Base-by-base conservation (phyloP, 1,284 basidiomycete species). In the Ustilago lituana region DNA sequence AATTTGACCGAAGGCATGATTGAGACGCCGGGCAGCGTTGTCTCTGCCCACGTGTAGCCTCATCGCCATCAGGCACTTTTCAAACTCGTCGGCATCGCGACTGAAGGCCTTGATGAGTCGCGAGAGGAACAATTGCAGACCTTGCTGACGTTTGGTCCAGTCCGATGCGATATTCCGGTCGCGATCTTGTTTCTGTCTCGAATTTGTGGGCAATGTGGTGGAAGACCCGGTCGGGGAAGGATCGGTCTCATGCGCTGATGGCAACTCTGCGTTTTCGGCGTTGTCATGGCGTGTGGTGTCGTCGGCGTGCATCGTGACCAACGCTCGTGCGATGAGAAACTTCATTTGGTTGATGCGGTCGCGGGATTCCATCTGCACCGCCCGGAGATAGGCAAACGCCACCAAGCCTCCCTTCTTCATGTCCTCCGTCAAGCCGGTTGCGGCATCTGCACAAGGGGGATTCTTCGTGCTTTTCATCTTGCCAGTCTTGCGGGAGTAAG, bases 311-410 rank as follows among this genome's bases (percentile, higher is more conserved):
- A 54, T 26, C 9, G 22, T 20, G 17, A 40, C 11, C 29, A 69
- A n/a, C 2, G 60, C 51, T 14, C 43, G 50, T 1, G 56, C 66
- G 17, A 69, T 15, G 11, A 69, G 35, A 15, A 63, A 57, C 29
- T 69, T 69, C 23, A 64, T 49, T 27, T 56, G 60, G 23, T 69
- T 64, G 48, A 59, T 52, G 31, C 66, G 59, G 19, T 52, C 39
- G 32, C 60, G 41, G 15, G 47, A 47, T 36, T 56, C 36, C 66
- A 69, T 63, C 44, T 69, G 60, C 43, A 47, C 8, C 1, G 29
- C 31, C 4, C 55, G 60, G 2, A 60, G 35, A 33, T 38, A 40
- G 3, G 60, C 66, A 38, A 49, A 38, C 29, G 53, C 60, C 23
- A 26, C 23, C 39, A 69, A 26, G 19, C 53, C 58, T 17, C 44